Base-by-base conservation (phyloP, 192 early-diverging fungal genomes). In the Jimgerdemannia lactiflua region DNA sequence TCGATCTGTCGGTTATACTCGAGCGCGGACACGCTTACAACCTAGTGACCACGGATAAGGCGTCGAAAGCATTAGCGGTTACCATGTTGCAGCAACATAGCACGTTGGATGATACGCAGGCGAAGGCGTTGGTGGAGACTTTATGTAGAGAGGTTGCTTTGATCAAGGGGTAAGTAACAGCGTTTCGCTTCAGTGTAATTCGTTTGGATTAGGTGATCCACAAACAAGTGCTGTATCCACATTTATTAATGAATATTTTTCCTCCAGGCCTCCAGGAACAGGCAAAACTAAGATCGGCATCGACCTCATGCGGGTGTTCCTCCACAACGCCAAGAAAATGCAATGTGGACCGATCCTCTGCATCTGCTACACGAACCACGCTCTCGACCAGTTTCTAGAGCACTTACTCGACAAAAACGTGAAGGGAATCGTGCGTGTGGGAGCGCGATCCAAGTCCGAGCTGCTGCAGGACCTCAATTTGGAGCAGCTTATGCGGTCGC, bases 351-450 rank as follows among this genome's bases (percentile, higher is more conserved):
- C 82, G 0, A 89, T 89, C 63, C 70, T 89, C 11, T 78, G 85
- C 63, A 77, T 88, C 39, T 89, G 88, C 54, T 87, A 89, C 65
- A 89, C 88, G 11, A 89, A 89, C 72, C 88, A 89, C 59, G 88
- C 81, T 3, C 64, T 82, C 44, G 81, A 82, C 72, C 81, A 82
- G 39, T 82, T 82, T 39, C 42, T 82, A 64, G 77, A 80, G 70
- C 79, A 80, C 44, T 78, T 88, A 29, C 75, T 82, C 43, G 49
- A 59, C 6, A 75, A 81, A 14, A 82, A 80, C 78, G 84, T 88
- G 4, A 43, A 78, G 0, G 70, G 77, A 0, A 77, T 89, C 11
- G 77, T 89, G 14, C 81, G 88, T 39, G 65, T 89, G 2, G 88
- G 88, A n/a, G 83, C 82, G n/a, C 42, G 86, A 59, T 88, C 85